Conservation (phyloP, 2,329 filamentous ascomycete species). For the Westerdykella aurantiaca region DNA sequence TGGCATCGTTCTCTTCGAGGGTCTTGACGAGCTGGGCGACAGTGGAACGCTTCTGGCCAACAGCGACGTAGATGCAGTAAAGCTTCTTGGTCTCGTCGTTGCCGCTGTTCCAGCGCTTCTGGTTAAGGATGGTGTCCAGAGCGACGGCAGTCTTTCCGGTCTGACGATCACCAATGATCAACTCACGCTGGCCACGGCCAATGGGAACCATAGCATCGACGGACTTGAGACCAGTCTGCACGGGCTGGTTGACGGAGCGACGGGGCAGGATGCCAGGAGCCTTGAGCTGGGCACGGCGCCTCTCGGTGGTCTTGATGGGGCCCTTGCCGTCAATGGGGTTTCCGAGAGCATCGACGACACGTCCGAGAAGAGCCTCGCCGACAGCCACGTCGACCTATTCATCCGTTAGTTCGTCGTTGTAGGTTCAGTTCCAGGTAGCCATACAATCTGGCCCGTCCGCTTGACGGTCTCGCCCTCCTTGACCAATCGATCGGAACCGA, state of each 20-base stretch:
- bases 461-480: constrained; percentile 99
- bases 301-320: constrained; percentile 85
- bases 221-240: constrained; percentile 99
- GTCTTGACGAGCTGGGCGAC: constrained; percentile 99
- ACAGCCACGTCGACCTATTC: constrained; percentile 89
- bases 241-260: constrained; percentile 94
- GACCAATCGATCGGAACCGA: constrained; percentile 99
- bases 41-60: constrained; percentile 99
- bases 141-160: constrained; percentile 99
- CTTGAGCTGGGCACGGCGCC: constrained; percentile 96
- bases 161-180: constrained; percentile 99
- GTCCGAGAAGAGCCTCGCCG: constrained; percentile 85
- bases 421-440: constrained; percentile 35
- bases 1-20: constrained; percentile 98
- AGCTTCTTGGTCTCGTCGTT: constrained; percentile 96
- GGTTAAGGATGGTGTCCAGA: constrained; percentile 97
- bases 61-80: constrained; percentile 98
- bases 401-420: constrained; percentile 15
- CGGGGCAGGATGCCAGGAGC: constrained; percentile 97
- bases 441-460: constrained; percentile 98
- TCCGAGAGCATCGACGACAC: constrained; percentile 96
- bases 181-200: constrained; percentile 99
- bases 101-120: constrained; percentile 92
- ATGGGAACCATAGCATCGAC: constrained; percentile 99
- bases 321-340: constrained; percentile 99